Evolutionary conservation across 2,329 filamentous ascomycete species (phyloP).

Genomic region (Elsinoe necatrix): DNA sequence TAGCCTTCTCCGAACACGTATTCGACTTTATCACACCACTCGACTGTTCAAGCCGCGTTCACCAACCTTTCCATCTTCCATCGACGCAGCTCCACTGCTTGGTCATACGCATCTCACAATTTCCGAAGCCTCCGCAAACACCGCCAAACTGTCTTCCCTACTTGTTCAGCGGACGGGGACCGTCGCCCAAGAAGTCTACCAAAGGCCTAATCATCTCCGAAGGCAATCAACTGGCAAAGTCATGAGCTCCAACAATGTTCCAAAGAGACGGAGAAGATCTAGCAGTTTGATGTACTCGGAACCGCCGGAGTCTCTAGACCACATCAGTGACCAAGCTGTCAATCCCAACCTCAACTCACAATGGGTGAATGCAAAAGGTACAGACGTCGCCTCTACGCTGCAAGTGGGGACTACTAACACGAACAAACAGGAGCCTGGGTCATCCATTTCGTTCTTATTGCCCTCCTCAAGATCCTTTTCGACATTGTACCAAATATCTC

Average conservation of each 20-base stretch:
- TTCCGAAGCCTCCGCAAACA: slow-evolving; percentile 43
- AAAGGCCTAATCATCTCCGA: slow-evolving; percentile 51
- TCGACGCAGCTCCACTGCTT: slow-evolving; percentile 4
- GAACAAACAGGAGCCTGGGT: slow-evolving; percentile 74
- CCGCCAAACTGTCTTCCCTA: slow-evolving; percentile 95
- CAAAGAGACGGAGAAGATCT: slow-evolving; percentile 70
- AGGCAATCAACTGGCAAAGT: slow-evolving; percentile 29
- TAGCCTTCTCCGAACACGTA: neutral
- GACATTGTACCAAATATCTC: slow-evolving; percentile 93
- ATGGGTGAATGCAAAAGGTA: slow-evolving; percentile 99
- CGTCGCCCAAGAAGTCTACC: slow-evolving; percentile 77
- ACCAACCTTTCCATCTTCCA: neutral
- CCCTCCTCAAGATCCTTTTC: slow-evolving; percentile 88
- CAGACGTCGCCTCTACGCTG: slow-evolving; percentile 15
- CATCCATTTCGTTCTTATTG: slow-evolving; percentile 90
- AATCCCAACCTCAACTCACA: slow-evolving; percentile 94
- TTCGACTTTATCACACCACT: neutral
- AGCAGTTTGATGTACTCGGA: slow-evolving; percentile 99
- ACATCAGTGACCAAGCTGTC: slow-evolving; percentile 91
- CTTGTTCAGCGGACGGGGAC: slow-evolving; percentile 78
- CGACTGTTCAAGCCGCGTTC: neutral
- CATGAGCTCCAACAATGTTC: slow-evolving; percentile 53
- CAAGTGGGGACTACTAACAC: slow-evolving; percentile 18
- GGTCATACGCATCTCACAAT: neutral
- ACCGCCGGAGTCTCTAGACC: slow-evolving; percentile 90